Evolutionary conservation across 495 filamentous ascomycete genomes (phyloP).

Genomic region (Xylaria scruposa): DNA sequence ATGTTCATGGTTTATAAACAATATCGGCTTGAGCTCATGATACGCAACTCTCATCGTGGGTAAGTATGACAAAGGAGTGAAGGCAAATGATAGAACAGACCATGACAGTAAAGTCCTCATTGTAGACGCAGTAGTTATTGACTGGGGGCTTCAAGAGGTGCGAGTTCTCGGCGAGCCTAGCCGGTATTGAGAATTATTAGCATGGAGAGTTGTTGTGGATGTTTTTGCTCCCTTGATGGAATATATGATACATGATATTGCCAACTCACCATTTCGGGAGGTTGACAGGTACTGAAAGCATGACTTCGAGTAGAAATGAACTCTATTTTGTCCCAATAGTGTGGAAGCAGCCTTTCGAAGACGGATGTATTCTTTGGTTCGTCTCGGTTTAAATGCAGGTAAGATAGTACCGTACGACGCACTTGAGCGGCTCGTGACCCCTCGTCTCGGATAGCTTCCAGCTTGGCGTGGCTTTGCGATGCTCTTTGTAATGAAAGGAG

Average conservation of each 20-base stretch:
- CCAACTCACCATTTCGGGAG: constrained; percentile 79
- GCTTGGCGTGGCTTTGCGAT: background rate
- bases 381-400: background rate
- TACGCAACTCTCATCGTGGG: background rate
- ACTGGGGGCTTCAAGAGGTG: constrained; percentile 94
- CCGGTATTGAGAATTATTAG: background rate
- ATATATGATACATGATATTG: background rate
- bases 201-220: background rate
- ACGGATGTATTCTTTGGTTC: background rate
- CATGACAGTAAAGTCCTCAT: constrained; percentile 80
- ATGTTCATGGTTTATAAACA: background rate
- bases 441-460: constrained; percentile 13
- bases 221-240: background rate
- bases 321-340: background rate
- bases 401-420: background rate
- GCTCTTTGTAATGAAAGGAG: background rate
- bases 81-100: constrained; percentile 43
- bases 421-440: constrained; percentile 7
- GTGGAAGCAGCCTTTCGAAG: background rate
- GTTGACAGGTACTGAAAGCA: constrained; percentile 68
- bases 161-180: constrained; percentile 89
- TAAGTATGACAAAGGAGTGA: background rate
- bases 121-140: constrained; percentile 97
- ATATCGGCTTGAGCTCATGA: background rate
- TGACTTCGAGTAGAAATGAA: constrained; percentile 29